Conservation (phyloP, 139 green algal genomes). For the Ostreobium quekettii region DNA sequence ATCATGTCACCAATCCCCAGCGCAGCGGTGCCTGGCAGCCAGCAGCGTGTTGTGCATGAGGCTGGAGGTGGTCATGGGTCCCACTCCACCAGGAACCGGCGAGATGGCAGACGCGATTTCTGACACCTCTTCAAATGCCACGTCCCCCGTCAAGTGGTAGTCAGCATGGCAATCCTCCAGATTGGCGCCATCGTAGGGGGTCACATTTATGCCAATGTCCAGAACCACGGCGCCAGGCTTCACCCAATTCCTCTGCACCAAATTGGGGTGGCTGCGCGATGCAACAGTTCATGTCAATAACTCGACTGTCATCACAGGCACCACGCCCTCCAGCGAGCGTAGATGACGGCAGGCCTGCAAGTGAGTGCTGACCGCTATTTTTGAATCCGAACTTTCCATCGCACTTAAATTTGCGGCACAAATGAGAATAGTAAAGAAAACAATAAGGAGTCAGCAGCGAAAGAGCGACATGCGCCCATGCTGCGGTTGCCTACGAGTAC, state of each 20-base stretch:
- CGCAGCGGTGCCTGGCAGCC: slow-evolving; percentile 16
- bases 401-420: too few relatives aligned
- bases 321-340: too few relatives aligned
- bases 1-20: too few relatives aligned
- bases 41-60: slow-evolving; percentile 67
- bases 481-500: too few relatives aligned
- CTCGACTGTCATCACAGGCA: too few relatives aligned
- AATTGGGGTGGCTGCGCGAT: background rate
- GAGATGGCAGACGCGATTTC: slow-evolving; percentile 63
- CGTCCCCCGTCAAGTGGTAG: slow-evolving; percentile 75
- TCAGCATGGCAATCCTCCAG: background rate
- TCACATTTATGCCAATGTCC: slow-evolving; percentile 64
- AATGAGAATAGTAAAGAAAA: too few relatives aligned
- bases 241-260: slow-evolving; percentile 56
- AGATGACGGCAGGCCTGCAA: too few relatives aligned
- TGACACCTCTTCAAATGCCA: slow-evolving; percentile 53
- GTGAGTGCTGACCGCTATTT: too few relatives aligned
- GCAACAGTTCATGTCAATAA: too few relatives aligned
- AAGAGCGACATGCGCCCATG: too few relatives aligned
- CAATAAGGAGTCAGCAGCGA: too few relatives aligned
- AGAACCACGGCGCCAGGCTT: slow-evolving; percentile 60
- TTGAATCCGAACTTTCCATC: too few relatives aligned
- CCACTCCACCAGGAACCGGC: slow-evolving; percentile 81
- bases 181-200: background rate
- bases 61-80: slow-evolving; percentile 88